A percentile compares a stretch with the other conserved stretches of the same genome.
Evolutionary conservation across 2,329 filamentous ascomycete genomes (phyloP).

Genomic region (Aspergillus flavus): DNA sequence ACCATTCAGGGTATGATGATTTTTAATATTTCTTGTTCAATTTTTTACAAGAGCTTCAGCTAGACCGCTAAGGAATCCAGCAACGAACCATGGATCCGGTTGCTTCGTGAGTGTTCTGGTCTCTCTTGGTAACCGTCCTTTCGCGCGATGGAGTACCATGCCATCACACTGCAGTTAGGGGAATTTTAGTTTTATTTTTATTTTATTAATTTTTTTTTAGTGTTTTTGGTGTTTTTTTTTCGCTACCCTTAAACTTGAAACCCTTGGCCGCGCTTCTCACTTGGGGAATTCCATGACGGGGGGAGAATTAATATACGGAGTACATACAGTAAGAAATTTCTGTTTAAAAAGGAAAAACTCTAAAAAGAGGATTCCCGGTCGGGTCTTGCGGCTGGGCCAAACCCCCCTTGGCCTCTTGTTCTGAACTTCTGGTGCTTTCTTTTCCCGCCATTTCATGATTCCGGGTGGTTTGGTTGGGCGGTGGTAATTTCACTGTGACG

Average conservation of each 20-base stretch:
- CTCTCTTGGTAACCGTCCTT: background rate
- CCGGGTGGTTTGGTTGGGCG: slow-evolving; percentile 5
- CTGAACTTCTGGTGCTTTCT: background rate
- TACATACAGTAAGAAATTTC: background rate
- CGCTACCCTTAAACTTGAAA: background rate
- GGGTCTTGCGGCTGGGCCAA: slow-evolving; percentile 4
- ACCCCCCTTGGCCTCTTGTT: background rate
- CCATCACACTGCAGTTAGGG: background rate
- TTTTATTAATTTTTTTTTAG: background rate
- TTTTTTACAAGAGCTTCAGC: background rate
- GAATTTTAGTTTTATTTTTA: background rate
- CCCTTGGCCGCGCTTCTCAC: background rate
- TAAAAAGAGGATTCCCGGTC: slow-evolving; percentile 2
- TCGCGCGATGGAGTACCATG: background rate
- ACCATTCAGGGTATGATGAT: background rate
- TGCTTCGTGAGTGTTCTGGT: slow-evolving; percentile 1
- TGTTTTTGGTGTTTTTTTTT: too few species aligned
- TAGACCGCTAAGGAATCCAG: background rate
- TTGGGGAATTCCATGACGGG: background rate
- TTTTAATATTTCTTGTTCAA: too few species aligned
- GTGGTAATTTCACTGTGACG: slow-evolving; percentile 2
- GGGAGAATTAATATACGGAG: background rate
- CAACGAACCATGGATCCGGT: background rate
- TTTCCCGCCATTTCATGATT: background rate
- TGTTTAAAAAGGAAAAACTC: background rate